Evolutionary conservation across 169 alveolate genomes (phyloP).

Genomic region (Eimeria tenella): DNA sequence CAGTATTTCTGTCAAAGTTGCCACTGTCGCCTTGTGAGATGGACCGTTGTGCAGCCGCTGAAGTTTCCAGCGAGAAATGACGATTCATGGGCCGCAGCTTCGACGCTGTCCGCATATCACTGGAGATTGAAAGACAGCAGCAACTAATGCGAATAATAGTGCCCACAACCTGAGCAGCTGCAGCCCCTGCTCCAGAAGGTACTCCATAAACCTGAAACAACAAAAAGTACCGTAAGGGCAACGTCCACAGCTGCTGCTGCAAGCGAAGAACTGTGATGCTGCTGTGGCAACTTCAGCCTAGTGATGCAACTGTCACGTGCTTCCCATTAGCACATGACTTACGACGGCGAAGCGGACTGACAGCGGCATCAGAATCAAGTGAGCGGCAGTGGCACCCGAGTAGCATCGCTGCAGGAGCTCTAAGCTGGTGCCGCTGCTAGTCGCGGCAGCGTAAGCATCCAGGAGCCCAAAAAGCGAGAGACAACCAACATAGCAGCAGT

Average conservation of each 20-base stretch:
- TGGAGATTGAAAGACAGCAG: slow-evolving; percentile 37
- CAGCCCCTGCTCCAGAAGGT: slow-evolving; percentile 63
- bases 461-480: slow-evolving; percentile 38
- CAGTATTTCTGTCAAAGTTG: neutral
- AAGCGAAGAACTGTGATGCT: neutral
- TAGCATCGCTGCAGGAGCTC: slow-evolving; percentile 43
- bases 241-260: neutral
- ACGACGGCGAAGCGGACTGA: slow-evolving; percentile 31
- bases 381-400: slow-evolving; percentile 35
- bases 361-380: slow-evolving; percentile 48
- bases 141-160: slow-evolving; percentile 53
- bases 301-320: neutral
- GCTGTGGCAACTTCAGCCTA: slow-evolving; percentile 24
- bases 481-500: slow-evolving; percentile 51
- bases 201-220: slow-evolving; percentile 31
- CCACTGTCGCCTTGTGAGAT: neutral
- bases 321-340: neutral
- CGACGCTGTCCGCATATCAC: neutral
- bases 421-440: slow-evolving; percentile 47
- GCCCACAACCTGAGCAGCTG: slow-evolving; percentile 42
- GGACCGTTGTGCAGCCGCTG: neutral
- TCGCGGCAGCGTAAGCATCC: slow-evolving; percentile 57
- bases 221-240: neutral
- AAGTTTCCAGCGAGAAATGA: neutral
- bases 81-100: neutral